Evolutionary conservation across 2,329 filamentous ascomycete species (phyloP).

Genomic region (Ophiostoma sp.): DNA sequence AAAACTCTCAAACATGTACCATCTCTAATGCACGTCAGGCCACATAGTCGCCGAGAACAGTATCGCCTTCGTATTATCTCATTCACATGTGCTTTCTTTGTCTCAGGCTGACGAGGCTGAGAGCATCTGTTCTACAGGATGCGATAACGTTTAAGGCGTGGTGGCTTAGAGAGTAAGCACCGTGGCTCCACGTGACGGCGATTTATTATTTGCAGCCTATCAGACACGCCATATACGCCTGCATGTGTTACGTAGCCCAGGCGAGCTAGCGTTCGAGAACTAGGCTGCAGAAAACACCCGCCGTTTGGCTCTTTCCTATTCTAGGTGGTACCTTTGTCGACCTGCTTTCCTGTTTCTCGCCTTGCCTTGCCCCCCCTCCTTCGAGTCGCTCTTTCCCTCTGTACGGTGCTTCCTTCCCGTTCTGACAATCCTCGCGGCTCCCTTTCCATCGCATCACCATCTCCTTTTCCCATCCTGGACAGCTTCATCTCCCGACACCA

Average conservation of each 20-base stretch:
- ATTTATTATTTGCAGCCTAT: not conserved
- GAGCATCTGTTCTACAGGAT: not conserved
- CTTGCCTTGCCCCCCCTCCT: not conserved
- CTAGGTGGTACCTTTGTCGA: not conserved
- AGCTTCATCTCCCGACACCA: not conserved
- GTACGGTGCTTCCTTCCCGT: not conserved
- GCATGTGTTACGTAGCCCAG: not conserved
- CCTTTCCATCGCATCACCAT: too few relatives aligned
- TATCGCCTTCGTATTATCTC: not conserved
- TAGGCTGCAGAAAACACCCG: not conserved
- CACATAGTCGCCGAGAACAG: too few relatives aligned
- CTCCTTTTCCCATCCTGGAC: not conserved
- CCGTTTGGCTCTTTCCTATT: not conserved
- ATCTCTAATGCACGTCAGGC: too few relatives aligned
- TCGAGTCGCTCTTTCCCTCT: not conserved
- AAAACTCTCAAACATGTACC: too few relatives aligned
- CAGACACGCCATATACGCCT: not conserved
- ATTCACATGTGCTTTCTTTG: not conserved
- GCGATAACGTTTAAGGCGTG: conserved; percentile 7
- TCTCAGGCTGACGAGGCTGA: not conserved
- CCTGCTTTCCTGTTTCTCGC: not conserved
- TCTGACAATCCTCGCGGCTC: not conserved
- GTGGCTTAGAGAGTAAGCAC: not conserved
- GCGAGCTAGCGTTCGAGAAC: not conserved
- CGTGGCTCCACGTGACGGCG: not conserved